Evolutionary conservation across 768 basidiomycete genomes (phyloP).

Genomic region (Dioszegia crocea): DNA sequence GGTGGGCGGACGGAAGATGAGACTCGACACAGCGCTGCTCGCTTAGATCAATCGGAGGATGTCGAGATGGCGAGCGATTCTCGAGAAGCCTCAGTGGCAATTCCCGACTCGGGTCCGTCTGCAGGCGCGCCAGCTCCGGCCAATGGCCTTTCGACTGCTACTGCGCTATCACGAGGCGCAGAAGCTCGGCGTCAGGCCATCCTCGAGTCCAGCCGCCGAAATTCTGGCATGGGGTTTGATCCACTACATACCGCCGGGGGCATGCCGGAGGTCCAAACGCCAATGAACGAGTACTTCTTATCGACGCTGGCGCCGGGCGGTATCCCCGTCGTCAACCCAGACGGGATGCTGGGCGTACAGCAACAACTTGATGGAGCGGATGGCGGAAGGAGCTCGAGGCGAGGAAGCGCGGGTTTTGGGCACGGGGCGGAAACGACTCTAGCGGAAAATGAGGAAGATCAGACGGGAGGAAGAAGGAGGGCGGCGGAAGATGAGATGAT

Average conservation of each 20-base stretch:
- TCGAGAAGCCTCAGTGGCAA: neutral
- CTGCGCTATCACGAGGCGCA: neutral
- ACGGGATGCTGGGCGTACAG: neutral
- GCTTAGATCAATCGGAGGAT: slow-evolving; percentile 1
- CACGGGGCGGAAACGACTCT: neutral
- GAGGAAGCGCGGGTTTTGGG: neutral
- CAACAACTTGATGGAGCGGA: slow-evolving; percentile 21
- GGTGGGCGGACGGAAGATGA: slow-evolving; percentile 10
- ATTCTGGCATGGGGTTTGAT: neutral
- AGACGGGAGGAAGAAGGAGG: neutral
- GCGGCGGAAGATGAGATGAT: neutral
- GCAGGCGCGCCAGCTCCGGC: neutral
- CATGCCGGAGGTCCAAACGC: slow-evolving; percentile 43
- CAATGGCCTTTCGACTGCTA: neutral
- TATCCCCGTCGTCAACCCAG: neutral
- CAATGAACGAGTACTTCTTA: slow-evolving; percentile 51
- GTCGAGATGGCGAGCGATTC: neutral
- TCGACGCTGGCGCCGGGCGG: slow-evolving; percentile 42
- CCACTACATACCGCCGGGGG: neutral
- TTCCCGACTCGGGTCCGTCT: neutral
- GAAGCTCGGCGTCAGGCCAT: neutral
- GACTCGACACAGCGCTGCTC: neutral
- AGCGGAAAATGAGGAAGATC: neutral
- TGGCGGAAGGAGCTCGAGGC: neutral
- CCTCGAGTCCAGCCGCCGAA: slow-evolving; percentile 3